Evolutionary conservation across 2,329 filamentous ascomycete genomes (phyloP).

Genomic region (Penicillium capsulatum): DNA sequence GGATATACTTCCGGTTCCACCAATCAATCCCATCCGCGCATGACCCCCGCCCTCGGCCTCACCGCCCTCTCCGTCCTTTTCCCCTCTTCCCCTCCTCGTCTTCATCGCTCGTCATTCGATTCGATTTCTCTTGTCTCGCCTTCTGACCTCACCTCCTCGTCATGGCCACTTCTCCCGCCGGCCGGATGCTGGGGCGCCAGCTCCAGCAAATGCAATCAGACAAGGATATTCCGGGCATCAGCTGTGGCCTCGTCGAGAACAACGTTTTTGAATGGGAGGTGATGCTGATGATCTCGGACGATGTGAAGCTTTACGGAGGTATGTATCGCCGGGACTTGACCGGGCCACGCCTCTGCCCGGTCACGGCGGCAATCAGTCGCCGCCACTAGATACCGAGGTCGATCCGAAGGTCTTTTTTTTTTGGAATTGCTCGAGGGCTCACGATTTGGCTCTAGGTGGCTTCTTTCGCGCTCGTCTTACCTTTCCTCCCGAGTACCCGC

Average conservation of each 20-base stretch:
- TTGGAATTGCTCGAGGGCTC: too few species aligned
- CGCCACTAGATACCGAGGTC: too few species aligned
- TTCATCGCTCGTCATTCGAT: neutral
- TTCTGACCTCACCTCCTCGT: constrained; percentile 6
- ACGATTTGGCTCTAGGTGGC: constrained; percentile 57
- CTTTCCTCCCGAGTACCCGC: constrained; percentile 83
- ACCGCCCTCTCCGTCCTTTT: neutral
- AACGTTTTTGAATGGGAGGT: constrained; percentile 98
- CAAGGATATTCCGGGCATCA: constrained; percentile 90
- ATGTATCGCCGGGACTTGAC: constrained; percentile 11
- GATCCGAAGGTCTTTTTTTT: too few species aligned
- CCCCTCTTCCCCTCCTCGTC: neutral
- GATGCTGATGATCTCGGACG: constrained; percentile 96
- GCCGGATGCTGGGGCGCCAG: constrained; percentile 71
- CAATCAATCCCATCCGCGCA: too few species aligned
- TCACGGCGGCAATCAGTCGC: too few species aligned
- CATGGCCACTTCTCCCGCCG: constrained; percentile 44
- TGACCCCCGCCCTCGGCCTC: constrained; percentile 11
- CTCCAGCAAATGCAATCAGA: constrained; percentile 90
- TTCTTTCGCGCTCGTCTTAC: constrained; percentile 82
- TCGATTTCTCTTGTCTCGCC: neutral
- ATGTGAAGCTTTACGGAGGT: constrained; percentile 92
- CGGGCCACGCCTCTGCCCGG: neutral
- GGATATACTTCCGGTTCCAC: too few species aligned
- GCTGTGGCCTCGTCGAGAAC: constrained; percentile 78